Conservation (phyloP, 73 alveolate genomes). For the Paramecium biaurelia region DNA sequence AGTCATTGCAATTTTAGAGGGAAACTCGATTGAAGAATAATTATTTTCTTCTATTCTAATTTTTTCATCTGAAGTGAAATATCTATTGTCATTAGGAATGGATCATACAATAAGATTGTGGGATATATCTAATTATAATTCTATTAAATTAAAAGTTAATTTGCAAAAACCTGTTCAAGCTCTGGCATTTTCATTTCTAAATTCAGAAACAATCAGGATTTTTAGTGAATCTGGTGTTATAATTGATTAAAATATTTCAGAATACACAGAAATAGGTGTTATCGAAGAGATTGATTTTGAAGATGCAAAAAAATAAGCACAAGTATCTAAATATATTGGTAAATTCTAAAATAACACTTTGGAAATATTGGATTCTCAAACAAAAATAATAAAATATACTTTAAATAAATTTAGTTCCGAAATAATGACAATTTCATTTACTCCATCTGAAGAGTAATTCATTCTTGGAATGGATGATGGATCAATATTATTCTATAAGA, state of each 20-base stretch:
- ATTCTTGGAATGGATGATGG: background rate
- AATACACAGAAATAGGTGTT: background rate
- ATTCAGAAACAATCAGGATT: background rate
- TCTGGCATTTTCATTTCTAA: background rate
- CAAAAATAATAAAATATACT: background rate
- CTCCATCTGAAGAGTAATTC: background rate
- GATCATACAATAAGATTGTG: background rate
- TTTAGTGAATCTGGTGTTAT: background rate
- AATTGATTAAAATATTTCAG: background rate
- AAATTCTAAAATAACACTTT: background rate
- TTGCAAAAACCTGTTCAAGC: background rate
- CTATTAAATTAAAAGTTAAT: background rate
- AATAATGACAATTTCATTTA: background rate
- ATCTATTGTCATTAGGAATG: background rate
- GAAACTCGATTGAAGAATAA: too few relatives aligned
- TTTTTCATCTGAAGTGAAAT: background rate
- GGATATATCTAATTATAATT: background rate
- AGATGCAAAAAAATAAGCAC: background rate
- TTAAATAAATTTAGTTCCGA: background rate
- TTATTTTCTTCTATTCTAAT: background rate
- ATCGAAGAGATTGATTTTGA: background rate
- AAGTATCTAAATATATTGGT: background rate
- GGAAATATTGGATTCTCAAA: background rate
- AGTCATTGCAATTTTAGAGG: background rate
- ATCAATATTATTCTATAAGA: background rate